Base-by-base conservation (phyloP, 176 grass and related monocot species). In the Coix lacrymajobi region DNA sequence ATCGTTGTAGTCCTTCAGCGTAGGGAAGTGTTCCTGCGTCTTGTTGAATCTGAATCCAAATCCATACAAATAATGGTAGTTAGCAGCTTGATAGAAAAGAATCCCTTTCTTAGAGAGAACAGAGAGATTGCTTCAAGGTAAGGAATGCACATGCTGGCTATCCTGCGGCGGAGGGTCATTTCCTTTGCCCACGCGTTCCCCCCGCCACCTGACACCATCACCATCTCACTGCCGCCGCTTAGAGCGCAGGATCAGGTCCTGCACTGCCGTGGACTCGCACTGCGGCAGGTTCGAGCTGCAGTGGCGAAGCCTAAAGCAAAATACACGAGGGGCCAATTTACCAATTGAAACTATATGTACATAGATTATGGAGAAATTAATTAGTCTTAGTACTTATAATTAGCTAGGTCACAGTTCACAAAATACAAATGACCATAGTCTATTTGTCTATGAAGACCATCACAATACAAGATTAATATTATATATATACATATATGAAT, bases 1-100 rank as follows among this genome's bases (percentile, higher is more conserved):
- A 76, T 98, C 96, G 77, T 98, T 98, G 84, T 93, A 98, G 41
- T 98, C 91, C 84, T 69, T 98, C 45, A 95, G 84, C 1, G 93
- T 83, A 51, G 89, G 72, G 75, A 98, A 98, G 41, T 98, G 91
- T 1, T 98, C 93, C 43, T 77, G 79, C 30, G 87, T 92, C 79
- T 95, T 98, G 72, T 98, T 95, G 85, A 90, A 98, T 90, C 96
- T 98, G 85, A 58, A 67, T 3, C 52, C 16, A 22, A 56, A 86
- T 48, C 66, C 44, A 72, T 14, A 60, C n/a, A 83, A 41, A 34
- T 3, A 45, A 46, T 81, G 43, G 44, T 24, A 28, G 3, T 57
- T 30, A 56, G 43, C 16, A 41, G 7, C 78, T 30, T 36, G 54
- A 19, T 29, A 68, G 6, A 32, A 13, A 67, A 67, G 8, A 72